Evolutionary conservation across 2,329 filamentous ascomycete genomes (phyloP), one percentile per base, ranked within the genome.

Genomic region (Colletotrichum lindemuthianum): DNA sequence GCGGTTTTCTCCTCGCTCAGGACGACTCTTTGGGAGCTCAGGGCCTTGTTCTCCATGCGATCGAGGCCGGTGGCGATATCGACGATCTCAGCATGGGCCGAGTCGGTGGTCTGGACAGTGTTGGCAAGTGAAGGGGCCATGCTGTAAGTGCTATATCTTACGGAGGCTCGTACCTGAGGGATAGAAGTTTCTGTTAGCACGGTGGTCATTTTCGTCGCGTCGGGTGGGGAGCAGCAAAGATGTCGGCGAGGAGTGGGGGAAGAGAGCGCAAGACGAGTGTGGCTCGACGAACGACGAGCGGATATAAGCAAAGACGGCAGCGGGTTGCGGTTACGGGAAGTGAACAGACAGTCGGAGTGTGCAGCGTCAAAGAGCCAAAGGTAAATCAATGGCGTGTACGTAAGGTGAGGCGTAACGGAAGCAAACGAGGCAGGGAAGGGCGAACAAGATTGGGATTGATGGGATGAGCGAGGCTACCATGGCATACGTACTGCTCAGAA

Each of bases 1-100:
- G 92, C 91, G 16, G 85, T 88, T 84, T 97, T 96, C 78, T 95
- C 89, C 68, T 90, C 87, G 75, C 84, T 91, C 68, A 94, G 87
- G 60, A 88, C 84, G 73, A 94, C 94, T 70, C 94, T 90, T 81
- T 97, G 94, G 72, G 90, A 87, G 70, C 88, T 82, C 34, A 97
- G 88, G 52, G 91, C 91, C 79, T 92, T 93, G 83, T 97, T 96
- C 78, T 96, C 92, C 80, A 97, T 91, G 73, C 93, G 92, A 72
- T 93, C 90, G 68, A 97, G 87, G 65, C 91, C 90, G 66, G 90
- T 87, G 71, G 92, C 90, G 77, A 96, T 93, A 70, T 92, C 87
- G 76, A 79, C 79, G 70, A 88, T 86, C 75, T 88, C 86, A 70
- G 83, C 82, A 52, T 82, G 80, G 51, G 81, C 84, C 48, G 84